These are phyloP conservation scores for Suillus tomentosus DNA, from an alignment of 768 basidiomycete species.

Conservation along the genomic window DNA sequence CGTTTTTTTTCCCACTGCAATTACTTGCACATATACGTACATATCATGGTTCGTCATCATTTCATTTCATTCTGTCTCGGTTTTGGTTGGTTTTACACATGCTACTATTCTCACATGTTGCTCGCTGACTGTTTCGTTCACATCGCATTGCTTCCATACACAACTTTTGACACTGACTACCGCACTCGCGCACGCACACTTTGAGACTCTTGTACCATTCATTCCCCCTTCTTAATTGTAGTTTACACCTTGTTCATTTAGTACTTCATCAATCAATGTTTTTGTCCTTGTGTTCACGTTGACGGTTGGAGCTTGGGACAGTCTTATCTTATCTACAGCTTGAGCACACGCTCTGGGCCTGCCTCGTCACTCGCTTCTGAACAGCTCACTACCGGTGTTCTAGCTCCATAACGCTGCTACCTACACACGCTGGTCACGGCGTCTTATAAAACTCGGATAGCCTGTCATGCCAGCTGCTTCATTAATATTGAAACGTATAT, in stretches of 20 bases:
- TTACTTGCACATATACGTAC: background rate
- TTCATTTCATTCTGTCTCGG: background rate
- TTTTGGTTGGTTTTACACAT: background rate
- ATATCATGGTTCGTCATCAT: background rate
- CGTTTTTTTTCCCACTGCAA: background rate
- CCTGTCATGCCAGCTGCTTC: too few species aligned
- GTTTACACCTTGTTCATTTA: background rate
- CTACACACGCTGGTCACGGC: too few species aligned
- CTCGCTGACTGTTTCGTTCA: background rate
- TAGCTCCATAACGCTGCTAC: too few species aligned
- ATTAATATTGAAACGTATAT: too few species aligned
- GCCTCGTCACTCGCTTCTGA: too few species aligned
- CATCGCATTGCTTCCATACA: background rate
- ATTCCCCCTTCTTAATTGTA: background rate
- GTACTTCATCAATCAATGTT: background rate
- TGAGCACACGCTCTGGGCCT: too few species aligned
- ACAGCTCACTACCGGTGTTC: too few species aligned
- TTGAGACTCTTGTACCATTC: background rate
- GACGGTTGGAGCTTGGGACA: background rate
- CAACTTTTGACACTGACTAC: background rate
- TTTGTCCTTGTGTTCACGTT: background rate
- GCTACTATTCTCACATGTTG: background rate
- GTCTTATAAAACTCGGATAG: too few species aligned
- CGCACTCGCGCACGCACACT: background rate
- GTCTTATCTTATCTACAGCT: too few species aligned